These are phyloP conservation scores for Kalaharituber pfeilii DNA, from an alignment of 2,329 filamentous ascomycete species.

Conservation along the genomic window DNA sequence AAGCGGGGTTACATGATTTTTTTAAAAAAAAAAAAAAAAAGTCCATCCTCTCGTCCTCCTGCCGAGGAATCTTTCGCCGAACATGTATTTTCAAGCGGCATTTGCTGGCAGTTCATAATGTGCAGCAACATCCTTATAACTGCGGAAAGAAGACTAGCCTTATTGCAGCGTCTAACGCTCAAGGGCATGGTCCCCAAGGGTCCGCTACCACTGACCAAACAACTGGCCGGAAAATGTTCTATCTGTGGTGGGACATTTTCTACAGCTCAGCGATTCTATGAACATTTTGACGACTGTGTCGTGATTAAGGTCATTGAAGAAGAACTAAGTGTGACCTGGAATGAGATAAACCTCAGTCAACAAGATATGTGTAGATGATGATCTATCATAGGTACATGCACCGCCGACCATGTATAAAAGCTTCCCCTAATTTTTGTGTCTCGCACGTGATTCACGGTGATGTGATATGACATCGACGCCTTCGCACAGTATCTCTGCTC, in stretches of 20 bases:
- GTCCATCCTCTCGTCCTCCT: constrained; percentile 67
- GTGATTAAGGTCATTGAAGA: constrained; percentile 55
- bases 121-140: constrained; percentile 85
- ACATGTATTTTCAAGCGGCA: constrained; percentile 94
- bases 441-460: no score
- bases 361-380: no score
- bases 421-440: no score
- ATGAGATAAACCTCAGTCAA: constrained; percentile 45
- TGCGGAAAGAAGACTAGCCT: constrained; percentile 47
- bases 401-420: no score
- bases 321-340: constrained; percentile 51
- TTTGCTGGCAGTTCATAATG: constrained; percentile 72
- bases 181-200: no score
- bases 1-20: no score
- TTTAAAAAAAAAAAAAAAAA: no score
- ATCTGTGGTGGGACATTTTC: constrained; percentile 74
- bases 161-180: no score
- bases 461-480: no score
- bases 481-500: no score
- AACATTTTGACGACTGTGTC: constrained; percentile 70
- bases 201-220: no score
- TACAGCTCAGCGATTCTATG: constrained; percentile 90
- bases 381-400: no score
- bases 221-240: constrained; percentile 62
- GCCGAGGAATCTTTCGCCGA: constrained; percentile 91